Evolutionary conservation across 1,284 basidiomycete genomes (phyloP), one percentile per base, ranked within the genome.

Genomic region (Wolfiporia cocos): DNA sequence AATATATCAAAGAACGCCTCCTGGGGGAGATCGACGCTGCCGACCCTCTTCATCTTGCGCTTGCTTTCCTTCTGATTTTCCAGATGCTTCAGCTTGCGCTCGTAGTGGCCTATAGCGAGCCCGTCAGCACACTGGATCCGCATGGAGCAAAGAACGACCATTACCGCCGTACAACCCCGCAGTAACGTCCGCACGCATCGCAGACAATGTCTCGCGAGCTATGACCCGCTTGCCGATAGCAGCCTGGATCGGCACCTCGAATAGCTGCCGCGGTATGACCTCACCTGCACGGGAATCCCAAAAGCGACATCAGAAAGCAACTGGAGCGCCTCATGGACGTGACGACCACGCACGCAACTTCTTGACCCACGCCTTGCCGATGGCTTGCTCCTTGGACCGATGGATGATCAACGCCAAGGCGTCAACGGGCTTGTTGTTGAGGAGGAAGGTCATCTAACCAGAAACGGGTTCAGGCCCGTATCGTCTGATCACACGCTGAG

Each of bases 11-110:
- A 93, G 71, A 94, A 95, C 1, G 92, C 92, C 55, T 92, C 86
- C 57, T 94, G 91, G 21, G 91, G 90, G 34, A 95, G 74, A 49
- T 93, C 86, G 45, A 94, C 86, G 46, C 71, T 81, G n/a, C 91
- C 91, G 32, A 93, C 70, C 46, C 74, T 77, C 66, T 93, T 94
- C 75, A 96, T 84, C 44, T 74, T 73, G 46, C 81, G 79, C 66
- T 95, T 95, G 38, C 89, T 84, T 60, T 90, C 90, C 66, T 94
- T 95, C 62, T 96, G 92, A 61, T 92, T 92, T 57, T 90, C 80
- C 18, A 96, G 74, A 53, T 92, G 87, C 66, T 96, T 94, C 71
- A 92, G 75, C 64, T 94, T 93, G 44, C 91, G 84, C 63, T 92
- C 90, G 53, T 90, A 89, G 62, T 92, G 88, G 14, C 86, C 85